Percentiles rank a stretch among this genome's conserved stretches.
Conservation (phyloP, 2,329 filamentous ascomycete species). For the Ceratocystis huliohia region DNA sequence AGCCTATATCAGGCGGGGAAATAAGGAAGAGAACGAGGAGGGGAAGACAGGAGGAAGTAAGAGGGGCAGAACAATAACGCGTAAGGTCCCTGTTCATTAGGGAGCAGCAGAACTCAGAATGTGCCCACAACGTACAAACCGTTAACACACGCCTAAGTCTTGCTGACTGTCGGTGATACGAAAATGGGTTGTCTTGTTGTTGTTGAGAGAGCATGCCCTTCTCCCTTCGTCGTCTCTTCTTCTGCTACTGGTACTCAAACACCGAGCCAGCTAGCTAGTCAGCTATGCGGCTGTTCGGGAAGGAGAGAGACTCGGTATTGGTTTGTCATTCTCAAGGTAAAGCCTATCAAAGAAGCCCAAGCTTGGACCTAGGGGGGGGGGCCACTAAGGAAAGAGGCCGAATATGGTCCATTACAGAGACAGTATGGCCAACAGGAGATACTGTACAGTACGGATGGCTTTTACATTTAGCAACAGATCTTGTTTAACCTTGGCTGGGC, state of each 20-base stretch:
- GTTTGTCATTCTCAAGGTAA: not conserved
- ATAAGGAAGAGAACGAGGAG: slow-evolving; percentile 2
- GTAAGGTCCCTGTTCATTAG: not conserved
- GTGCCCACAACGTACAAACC: too few relatives aligned
- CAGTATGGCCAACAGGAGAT: not conserved
- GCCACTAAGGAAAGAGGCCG: not conserved
- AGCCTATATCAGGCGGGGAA: slow-evolving; percentile 7
- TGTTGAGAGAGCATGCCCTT: too few relatives aligned
- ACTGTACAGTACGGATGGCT: not conserved
- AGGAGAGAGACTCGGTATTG: not conserved
- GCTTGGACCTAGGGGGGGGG: not conserved
- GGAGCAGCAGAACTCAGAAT: not conserved
- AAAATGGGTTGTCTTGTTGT: too few relatives aligned
- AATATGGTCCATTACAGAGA: not conserved
- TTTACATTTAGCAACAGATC: too few relatives aligned
- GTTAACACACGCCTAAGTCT: too few relatives aligned
- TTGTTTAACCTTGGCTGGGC: not conserved
- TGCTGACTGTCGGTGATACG: too few relatives aligned
- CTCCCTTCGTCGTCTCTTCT: too few relatives aligned
- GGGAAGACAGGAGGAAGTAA: not conserved
- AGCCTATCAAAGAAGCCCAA: not conserved
- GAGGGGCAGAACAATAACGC: not conserved
- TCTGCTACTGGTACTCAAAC: too few relatives aligned
- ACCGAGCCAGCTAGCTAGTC: not conserved
- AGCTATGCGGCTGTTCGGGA: not conserved